A percentile compares a stretch with the other conserved stretches of the same genome.
phyloP scores from a whole-genome alignment of 228 moss, liverwort and hornwort genomes.

The Sphagnum fallax region DNA sequence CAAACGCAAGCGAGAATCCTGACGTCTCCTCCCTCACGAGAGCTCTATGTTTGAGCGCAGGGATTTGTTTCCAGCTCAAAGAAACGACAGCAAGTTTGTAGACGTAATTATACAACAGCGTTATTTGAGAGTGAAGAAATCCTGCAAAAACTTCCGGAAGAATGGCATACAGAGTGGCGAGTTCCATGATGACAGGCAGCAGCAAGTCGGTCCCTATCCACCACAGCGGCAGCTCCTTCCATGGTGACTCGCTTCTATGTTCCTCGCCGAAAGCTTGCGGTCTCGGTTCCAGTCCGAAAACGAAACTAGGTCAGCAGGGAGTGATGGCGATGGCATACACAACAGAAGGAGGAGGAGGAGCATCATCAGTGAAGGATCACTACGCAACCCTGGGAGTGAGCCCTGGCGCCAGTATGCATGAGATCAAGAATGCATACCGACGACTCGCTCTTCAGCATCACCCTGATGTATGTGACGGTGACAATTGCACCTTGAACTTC shows the following conservation, averaged over 20 bases:
- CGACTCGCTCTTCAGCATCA: constrained; percentile 51
- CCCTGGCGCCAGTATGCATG: constrained; percentile 38
- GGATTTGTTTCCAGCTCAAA: no score
- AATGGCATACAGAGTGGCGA: no score
- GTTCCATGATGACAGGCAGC: no score
- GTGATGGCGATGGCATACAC: background rate
- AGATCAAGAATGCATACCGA: constrained; percentile 59
- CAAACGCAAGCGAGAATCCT: no score
- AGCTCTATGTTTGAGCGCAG: no score
- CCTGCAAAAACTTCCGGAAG: no score
- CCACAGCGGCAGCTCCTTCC: constrained; percentile 5
- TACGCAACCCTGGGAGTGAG: constrained; percentile 35
- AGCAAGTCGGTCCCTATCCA: no score
- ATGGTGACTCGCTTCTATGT: constrained; percentile 17
- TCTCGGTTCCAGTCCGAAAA: background rate
- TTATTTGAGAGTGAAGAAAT: no score
- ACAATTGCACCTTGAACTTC: constrained; percentile 35
- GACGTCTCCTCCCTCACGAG: no score
- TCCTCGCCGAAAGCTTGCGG: constrained; percentile 9
- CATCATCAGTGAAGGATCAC: constrained; percentile 18
- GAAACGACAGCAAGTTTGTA: no score
- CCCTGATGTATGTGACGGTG: constrained; percentile 54
- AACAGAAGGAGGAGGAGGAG: background rate
- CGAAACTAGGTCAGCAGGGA: background rate
- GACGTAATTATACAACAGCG: no score